Base-by-base conservation (phyloP, 192 early-diverging fungal genomes). In the Coemansia sp. region DNA sequence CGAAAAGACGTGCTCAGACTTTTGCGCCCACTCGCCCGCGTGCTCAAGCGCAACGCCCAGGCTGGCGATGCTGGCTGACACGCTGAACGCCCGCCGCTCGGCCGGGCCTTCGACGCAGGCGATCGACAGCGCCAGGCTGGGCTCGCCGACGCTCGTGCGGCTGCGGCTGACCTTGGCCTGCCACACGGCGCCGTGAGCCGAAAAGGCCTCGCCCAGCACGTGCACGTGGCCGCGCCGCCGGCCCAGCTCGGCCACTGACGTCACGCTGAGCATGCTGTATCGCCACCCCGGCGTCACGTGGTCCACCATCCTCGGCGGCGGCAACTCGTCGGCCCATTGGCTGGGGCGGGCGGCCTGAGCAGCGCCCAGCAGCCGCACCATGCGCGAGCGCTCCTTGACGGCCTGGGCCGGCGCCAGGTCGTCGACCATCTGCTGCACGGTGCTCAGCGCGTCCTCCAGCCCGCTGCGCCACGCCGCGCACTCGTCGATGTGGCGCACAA, bases 191-290 rank as follows among this genome's bases (percentile, higher is more conserved):
- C 83, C 83, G 33, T 78, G 76, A 0, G 73, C 78, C 0, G 78
- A 20, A 12, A 79, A 66, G 29, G 61, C 36, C 15, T 70, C 70
- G 47, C 78, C 66, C 1, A 33, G n/a, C n/a, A 80, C 75, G 29
- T 75, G 77, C 49, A 85, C 75, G 40, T 85, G 82, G 0, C 82
- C 82, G 57, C 77, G 74, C 46, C 66, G 67, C 33, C 82, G 64
- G 12, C 82, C 82, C 4, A 85, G 71, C 27, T 85, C 82, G 11
- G 52, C 24, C 2, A 77, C 75, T 5, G 27, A 22, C 4, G 74
- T 66, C 54, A 85, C 72, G 18, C 42, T 11, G 0, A 85, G 57
- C 44, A 31, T 16, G 29, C 67, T 43, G 29, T 24, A 49, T 10
- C 36, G 60, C 43, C 44, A 60, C 7, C 10, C 20, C 0, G 82